phyloP scores from a whole-genome alignment of 1,284 basidiomycete species.

The Pterulicium gracile region DNA sequence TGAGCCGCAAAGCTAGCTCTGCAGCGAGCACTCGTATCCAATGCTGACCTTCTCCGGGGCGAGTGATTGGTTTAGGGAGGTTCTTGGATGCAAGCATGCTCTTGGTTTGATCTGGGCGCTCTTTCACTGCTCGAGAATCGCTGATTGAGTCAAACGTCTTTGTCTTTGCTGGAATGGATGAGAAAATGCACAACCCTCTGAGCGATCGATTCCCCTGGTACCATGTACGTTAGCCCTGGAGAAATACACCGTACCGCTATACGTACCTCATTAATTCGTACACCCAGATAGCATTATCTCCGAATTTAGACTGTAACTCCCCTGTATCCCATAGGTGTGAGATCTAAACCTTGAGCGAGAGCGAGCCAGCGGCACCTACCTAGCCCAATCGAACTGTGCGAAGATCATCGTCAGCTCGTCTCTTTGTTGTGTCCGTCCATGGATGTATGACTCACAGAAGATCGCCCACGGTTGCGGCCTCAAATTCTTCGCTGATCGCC shows the following conservation, averaged over 20 bases:
- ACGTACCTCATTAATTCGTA: conserved; percentile 70
- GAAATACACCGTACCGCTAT: no score
- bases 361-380: no score
- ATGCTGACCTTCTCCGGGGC: conserved; percentile 65
- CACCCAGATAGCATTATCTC: conserved; percentile 82
- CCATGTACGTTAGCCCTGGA: conserved; percentile 3
- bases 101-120: conserved; percentile 72
- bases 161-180: not conserved
- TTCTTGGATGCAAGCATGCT: conserved; percentile 95
- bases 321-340: conserved; percentile 35
- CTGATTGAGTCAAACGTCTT: conserved; percentile 9
- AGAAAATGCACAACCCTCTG: conserved; percentile 52
- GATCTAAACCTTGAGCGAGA: no score
- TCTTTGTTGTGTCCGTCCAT: not conserved
- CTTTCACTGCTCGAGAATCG: conserved; percentile 54
- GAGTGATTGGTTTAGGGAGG: conserved; percentile 67
- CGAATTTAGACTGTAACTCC: conserved; percentile 78
- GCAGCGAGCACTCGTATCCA: conserved; percentile 90
- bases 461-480: conserved; percentile 83
- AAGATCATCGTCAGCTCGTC: conserved; percentile 3
- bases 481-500: conserved; percentile 80
- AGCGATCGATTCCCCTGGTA: conserved; percentile 77
- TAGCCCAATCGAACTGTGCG: not conserved
- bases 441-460: conserved; percentile 60
- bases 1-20: conserved; percentile 78